Base-by-base conservation (phyloP, 805 yeast species). In the Zygosaccharomyces gambellarensis region DNA sequence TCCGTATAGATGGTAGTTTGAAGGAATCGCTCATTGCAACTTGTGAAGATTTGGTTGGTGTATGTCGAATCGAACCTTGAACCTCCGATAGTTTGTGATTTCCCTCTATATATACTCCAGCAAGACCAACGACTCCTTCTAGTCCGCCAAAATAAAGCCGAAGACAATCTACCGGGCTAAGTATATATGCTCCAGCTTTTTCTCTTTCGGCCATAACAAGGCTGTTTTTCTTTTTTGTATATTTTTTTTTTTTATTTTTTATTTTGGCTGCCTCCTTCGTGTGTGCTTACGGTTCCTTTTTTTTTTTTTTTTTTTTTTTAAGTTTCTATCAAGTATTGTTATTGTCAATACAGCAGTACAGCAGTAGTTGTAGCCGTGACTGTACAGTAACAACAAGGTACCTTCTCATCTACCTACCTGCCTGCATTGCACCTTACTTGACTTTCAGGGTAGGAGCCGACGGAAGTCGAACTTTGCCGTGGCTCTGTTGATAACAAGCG, bases 1-100 rank as follows among this genome's bases (percentile, higher is more conserved):
- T 51, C 31, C 50, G 57, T 27, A 53, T 53, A 9, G 57, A 51
- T 19, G 57, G 57, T 46, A 53, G 41, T 39, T 49, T 48, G 34
- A 51, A n/a, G 5, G 45, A 41, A 25, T 41, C 36, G 34, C 45
- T 41, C 45, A 41, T 41, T 14, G 21, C 17, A 17, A 7, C 5
- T 14, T 32, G 10, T 6, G 2, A 12, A 4, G 32, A 11, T 30
- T 8, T 30, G 6, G 29, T 27, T 27, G 29, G 7, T 7, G 7
- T 27, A 10, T 27, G 10, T 8, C 10, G 29, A 8, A 30, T 30
- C 32, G 32, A 11, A 30, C 32, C 5, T 30, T 10, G 32, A 11
- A 30, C 14, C 36, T 32, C 21, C 21, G 36, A n/a, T 14, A 32
- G 28, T 2, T 8, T 8, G 1, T 25, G 28, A n/a, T 32, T 14